These are phyloP conservation scores for Fusarium redolens DNA, from an alignment of 2,329 filamentous ascomycete species.

Conservation along the genomic window DNA sequence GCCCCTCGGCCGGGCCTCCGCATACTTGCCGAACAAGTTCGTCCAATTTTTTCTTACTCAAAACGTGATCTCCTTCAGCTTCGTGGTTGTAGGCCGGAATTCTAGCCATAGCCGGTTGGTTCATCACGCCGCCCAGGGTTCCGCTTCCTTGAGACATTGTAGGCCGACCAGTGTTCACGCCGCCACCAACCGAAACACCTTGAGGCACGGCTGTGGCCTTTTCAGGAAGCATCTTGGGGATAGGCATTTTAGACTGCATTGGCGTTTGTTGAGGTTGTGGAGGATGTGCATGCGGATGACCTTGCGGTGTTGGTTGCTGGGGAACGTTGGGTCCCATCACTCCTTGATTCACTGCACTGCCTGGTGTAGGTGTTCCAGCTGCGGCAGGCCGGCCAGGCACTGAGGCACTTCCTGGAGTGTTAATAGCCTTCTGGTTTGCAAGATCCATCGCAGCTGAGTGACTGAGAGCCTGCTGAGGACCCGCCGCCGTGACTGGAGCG, in stretches of 20 bases:
- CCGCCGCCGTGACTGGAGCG: conserved; percentile 52
- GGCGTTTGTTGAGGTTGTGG: conserved; percentile 55
- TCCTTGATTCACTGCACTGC: conserved; percentile 47
- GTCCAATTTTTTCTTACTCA: conserved; percentile 98
- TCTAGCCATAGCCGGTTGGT: conserved; percentile 85
- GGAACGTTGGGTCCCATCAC: conserved; percentile 49
- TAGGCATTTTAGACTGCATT: conserved; percentile 76
- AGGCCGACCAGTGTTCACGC: conserved; percentile 75
- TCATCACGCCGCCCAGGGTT: conserved; percentile 83
- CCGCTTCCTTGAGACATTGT: conserved; percentile 84
- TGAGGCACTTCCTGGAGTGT: conserved; percentile 49
- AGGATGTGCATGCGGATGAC: conserved; percentile 62
- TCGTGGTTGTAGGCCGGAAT: conserved; percentile 88
- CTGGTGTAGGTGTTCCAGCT: conserved; percentile 47
- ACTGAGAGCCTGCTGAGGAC: conserved; percentile 57
- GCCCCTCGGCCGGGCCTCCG: conserved; percentile 78
- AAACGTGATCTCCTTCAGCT: conserved; percentile 88
- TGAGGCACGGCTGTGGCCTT: conserved; percentile 76
- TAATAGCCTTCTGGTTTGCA: conserved; percentile 57
- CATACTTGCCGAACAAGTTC: conserved; percentile 95
- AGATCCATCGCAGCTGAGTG: conserved; percentile 63
- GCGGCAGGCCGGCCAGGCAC: conserved; percentile 48
- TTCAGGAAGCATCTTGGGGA: conserved; percentile 80
- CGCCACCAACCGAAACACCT: conserved; percentile 77
- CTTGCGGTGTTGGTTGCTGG: conserved; percentile 49